A percentile compares a stretch with the other conserved stretches of the same genome.
phyloP scores from a whole-genome alignment of 805 yeast genomes.

The Myxozyma kluyveri region DNA sequence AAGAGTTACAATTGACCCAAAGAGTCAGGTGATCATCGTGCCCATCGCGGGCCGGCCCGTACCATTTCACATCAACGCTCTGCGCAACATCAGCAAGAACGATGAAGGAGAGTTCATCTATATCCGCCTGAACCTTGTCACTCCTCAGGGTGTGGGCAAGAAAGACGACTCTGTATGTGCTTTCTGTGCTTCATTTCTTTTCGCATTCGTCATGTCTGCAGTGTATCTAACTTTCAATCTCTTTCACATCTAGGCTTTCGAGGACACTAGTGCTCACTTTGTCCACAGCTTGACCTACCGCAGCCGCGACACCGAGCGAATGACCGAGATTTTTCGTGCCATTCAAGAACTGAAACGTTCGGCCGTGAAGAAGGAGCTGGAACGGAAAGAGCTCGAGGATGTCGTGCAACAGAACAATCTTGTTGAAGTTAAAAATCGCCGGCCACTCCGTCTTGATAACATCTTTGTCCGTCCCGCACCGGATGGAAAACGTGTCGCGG shows the following conservation, averaged over 20 bases:
- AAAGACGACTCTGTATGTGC: slow-evolving; percentile 41
- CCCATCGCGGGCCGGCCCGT: slow-evolving; percentile 96
- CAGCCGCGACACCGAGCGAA: slow-evolving; percentile 85
- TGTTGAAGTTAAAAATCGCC: slow-evolving; percentile 74
- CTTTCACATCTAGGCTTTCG: slow-evolving; percentile 80
- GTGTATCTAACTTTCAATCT: not conserved
- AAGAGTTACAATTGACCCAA: slow-evolving; percentile 80
- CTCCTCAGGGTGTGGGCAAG: slow-evolving; percentile 72
- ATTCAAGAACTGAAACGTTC: slow-evolving; percentile 91
- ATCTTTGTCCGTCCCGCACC: slow-evolving; percentile 94
- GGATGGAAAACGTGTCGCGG: slow-evolving; percentile 93
- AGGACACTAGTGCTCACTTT: slow-evolving; percentile 83
- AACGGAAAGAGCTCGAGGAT: slow-evolving; percentile 87
- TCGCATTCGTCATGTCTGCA: not conserved
- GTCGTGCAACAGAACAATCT: slow-evolving; percentile 89
- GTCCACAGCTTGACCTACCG: slow-evolving; percentile 83
- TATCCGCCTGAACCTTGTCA: slow-evolving; percentile 82
- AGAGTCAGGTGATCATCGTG: slow-evolving; percentile 80
- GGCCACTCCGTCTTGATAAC: slow-evolving; percentile 82
- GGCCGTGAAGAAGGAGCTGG: slow-evolving; percentile 84
- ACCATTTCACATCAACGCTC: slow-evolving; percentile 93
- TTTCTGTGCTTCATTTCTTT: slow-evolving; percentile 45
- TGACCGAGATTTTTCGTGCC: slow-evolving; percentile 83
- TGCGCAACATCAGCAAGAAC: slow-evolving; percentile 88
- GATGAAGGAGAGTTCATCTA: slow-evolving; percentile 96